Evolutionary conservation across 1,139 yeast genomes (phyloP), one percentile per base, ranked within the genome.

Genomic region (Komagataea norvegica): DNA sequence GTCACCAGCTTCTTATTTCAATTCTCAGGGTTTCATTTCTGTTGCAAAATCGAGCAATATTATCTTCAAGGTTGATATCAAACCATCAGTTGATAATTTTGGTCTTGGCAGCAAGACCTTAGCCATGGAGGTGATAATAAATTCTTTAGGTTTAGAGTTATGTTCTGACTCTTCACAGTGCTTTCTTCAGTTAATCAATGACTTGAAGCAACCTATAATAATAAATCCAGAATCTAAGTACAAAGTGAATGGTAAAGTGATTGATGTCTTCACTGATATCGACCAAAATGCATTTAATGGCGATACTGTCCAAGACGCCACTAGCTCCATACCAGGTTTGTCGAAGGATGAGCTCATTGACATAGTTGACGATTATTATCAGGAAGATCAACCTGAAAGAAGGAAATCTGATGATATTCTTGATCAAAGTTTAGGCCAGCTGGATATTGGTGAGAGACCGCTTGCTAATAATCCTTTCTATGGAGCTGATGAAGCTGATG

Each of bases 161-260:
- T 88, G 96, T 62, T 91, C 96, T 1, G 97, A 89, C 57, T 86
- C 96, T 0, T 70, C 79, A 0, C 82, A 85, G 52, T 76, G 89
- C 6, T 60, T 88, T 29, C 48, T 76, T 3, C 94, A 83, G 47
- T 54, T 85, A 16, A 45, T 82, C 11, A 79, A 75, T 46, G 95
- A 87, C 50, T 64, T 88, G 52, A 85, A 82, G 49, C 74, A 76
- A 10, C 89, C 89, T 0, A 61, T 84, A 4, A 64, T 68, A 11
- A 74, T 78, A 46, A 66, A 67, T 2, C 79, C 77, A 44, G 73
- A 73, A 7, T 77, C 77, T 18, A 79, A 75, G 56, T 77, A 69
- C 59, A 66, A 68, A 49, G 60, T 69, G 1, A 55, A 56, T 8
- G 54, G 65, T 2, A 48, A 49, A 1, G 47, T 60, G 0, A 48